A percentile compares a stretch with the other conserved stretches of the same genome.
phyloP scores from a whole-genome alignment of 441 rosid genomes.

The Adansonia grandidieri region DNA sequence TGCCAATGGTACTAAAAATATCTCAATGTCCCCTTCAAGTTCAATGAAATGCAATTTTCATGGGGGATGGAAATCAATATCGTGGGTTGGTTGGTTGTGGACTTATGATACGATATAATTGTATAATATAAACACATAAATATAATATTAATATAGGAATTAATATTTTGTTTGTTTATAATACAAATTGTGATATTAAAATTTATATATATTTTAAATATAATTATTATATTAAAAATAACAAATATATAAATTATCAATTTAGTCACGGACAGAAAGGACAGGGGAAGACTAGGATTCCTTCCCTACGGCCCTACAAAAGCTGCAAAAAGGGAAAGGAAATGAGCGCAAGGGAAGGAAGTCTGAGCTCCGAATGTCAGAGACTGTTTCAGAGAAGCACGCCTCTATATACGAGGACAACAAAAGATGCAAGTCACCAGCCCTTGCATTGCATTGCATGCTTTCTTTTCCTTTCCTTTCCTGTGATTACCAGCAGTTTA shows the following conservation, averaged over 20 bases:
- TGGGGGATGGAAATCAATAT: conserved; percentile 10
- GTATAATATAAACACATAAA: too few species aligned
- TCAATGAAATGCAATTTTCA: background rate
- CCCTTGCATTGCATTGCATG: too few species aligned
- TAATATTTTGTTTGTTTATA: too few species aligned
- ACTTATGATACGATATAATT: too few species aligned
- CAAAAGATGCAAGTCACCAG: background rate
- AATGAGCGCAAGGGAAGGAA: background rate
- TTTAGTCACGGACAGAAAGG: fast-evolving
- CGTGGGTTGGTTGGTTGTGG: too few species aligned
- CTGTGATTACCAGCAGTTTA: too few species aligned
- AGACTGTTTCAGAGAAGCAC: background rate
- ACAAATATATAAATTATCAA: too few species aligned
- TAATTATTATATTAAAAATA: too few species aligned
- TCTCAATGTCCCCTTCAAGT: background rate
- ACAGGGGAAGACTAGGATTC: background rate
- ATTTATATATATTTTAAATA: too few species aligned
- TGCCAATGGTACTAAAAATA: background rate
- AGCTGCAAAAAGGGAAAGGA: background rate
- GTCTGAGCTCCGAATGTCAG: background rate
- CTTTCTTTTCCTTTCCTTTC: too few species aligned
- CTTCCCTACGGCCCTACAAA: background rate
- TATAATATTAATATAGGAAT: too few species aligned
- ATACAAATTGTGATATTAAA: too few species aligned
- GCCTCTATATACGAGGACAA: background rate